Evolutionary conservation across 169 alveolate genomes (phyloP), one percentile per base, ranked within the genome.

Genomic region (Plasmodium fragile): DNA sequence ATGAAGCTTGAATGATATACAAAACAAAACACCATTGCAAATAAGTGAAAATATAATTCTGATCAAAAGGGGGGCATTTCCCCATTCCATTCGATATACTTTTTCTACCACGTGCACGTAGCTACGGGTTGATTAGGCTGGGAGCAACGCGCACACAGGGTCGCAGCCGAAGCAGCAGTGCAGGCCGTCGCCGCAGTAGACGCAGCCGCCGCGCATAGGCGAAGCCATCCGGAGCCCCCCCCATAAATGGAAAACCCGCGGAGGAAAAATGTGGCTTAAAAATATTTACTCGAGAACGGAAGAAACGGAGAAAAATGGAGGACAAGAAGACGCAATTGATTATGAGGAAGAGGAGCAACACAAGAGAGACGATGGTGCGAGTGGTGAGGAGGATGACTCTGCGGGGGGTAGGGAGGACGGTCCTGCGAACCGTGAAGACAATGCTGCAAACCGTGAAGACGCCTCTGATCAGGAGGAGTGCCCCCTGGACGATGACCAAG

Each of bases 311-410:
- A 28, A 65, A 13, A 65, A 65, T 3, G 75, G 13, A 34, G 75
- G 75, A 0, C 41, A 65, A 5, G 89, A 81, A 11, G 55, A 30
- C 22, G 73, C 89, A 0, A 11, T 81, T 16, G 78, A 81, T 22
- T 81, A 81, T 49, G 87, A 80, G 25, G 89, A 81, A 1, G 89
- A 81, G 39, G 89, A 55, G 36, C 53, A 81, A 18, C 75, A 65
- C 1, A 65, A 5, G 75, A 65, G 5, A 59, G 73, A 16, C 34
- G 28, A 3, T 2, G 28, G 1, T 1, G 72, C 30, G 13, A 7
- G n/a, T 2, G 82, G 2, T 22, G 25, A 0, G 32, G 22, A 32
- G 45, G 71, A n/a, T 4, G 83, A 77, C 43, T 10, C 3, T 28
- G 65, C 5, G 49, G 3, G 10, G 28, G 55, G 65, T 4, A 41